Evolutionary conservation across 805 yeast genomes (phyloP), one percentile per base, ranked within the genome.

Genomic region (Candida adriatica): DNA sequence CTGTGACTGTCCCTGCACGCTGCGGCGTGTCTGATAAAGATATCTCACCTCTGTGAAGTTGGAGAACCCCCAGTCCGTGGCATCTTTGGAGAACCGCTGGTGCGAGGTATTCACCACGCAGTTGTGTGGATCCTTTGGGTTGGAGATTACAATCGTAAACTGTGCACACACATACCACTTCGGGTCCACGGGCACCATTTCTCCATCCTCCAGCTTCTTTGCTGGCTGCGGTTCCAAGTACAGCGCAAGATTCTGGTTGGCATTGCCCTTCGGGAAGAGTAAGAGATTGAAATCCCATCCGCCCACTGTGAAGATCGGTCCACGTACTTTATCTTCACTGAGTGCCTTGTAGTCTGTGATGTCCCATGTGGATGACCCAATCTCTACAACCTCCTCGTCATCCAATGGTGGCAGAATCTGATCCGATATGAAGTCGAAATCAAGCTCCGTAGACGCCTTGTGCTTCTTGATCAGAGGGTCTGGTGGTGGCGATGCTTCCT

Each of bases 1-100:
- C 2, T n/a, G 20, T 8, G 41, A 43, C 23, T 62, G 64, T 15
- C 25, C 13, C 25, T 8, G 7, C 14, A 7, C 9, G 8, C 14
- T 13, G 8, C 7, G 9, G 13, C 58, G 44, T 10, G 50, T 13
- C 6, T 44, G 35, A 26, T 44, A 31, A 5, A 49, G 34, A n/a
- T 44, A 38, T 38, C 59, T 56, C 37, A 79, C 48, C 34, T 81
- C 90, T 13, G 76, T 61, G 46, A 86, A 77, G 37, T 77, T 77
- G 8, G 88, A 73, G 57, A 92, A 92, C 17, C 99, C 99, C 99
- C 99, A 92, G 55, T 92, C 99, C 1, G 84, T 73, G 34, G 84
- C 94, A 28, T 66, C 62, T 8, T 75, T 65, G 42, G 68, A 73
- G 59, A 85, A 92, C 40, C 98, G 64, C 53, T 87, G 95, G 36